Evolutionary conservation across 1,139 yeast species (phyloP), one percentile per base, ranked within the genome.

Genomic region (Yamadazyma friedrichii): DNA sequence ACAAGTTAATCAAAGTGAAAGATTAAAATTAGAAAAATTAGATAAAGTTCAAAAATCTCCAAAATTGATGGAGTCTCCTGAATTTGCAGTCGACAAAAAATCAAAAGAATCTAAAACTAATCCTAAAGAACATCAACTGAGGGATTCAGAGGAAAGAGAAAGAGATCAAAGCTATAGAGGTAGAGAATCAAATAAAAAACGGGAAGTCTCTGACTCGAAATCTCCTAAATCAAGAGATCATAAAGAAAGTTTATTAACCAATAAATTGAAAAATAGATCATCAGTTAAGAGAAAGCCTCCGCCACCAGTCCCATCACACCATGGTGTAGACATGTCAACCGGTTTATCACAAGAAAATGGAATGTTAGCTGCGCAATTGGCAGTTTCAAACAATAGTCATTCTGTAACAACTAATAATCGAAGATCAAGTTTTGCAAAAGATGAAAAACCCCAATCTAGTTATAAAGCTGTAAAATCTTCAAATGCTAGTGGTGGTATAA

Each of bases 1-100:
- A 0, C 74, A 81, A 50, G 48, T 62, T 6, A 64, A 66, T 44
- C 78, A 74, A 46, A 63, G 62, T 42, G 84, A 80, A 45, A 65
- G 80, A 48, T 66, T 59, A 12, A 52, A 51, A 11, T 6, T 26
- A n/a, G 62, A 62, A 46, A 46, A 40, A 10, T 5, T 39, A 37
- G 30, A 41, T 44, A 33, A 40, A 24, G 42, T 38, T 9, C n/a
- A 45, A 15, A 31, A 16, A 12, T 58, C 67, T 1, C 67, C 68
- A 10, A 54, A 49, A 41, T 45, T 62, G 30, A 47, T 52, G 42
- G 64, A 54, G 6, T 52, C 67, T 4, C 66, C 66, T 15, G 49
- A 52, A 25, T 49, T 55, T 38, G 38, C 42, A 35, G 12, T 16
- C 9, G 16, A 24, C 6, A 12, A 27, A 8, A 25, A n/a, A 11